A percentile compares a stretch with the other conserved stretches of the same genome.
phyloP scores from a whole-genome alignment of 768 basidiomycete species.

The Panus rudis region DNA sequence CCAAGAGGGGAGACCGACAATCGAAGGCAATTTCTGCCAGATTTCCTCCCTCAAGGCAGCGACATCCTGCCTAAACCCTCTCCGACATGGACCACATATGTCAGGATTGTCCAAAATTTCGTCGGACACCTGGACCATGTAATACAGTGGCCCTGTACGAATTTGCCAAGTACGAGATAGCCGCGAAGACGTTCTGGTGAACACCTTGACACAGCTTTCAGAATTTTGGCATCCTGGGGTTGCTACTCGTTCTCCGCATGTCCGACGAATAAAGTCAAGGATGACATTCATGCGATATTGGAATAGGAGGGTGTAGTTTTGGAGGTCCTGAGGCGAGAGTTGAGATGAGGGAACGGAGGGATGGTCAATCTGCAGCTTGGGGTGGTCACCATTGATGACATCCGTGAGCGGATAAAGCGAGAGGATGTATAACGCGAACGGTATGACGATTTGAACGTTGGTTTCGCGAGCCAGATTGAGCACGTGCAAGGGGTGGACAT shows the following conservation, averaged over 20 bases:
- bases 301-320: conserved; percentile 49
- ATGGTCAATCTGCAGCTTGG: conserved; percentile 42
- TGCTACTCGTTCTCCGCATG: conserved; percentile 26
- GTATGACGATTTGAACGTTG: conserved; percentile 39
- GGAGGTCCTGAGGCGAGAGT: conserved; percentile 35
- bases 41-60: conserved; percentile 29
- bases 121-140: conserved; percentile 40
- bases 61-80: conserved; percentile 35
- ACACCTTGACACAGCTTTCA: conserved; percentile 33
- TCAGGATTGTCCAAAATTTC: conserved; percentile 25
- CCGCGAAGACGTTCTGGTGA: conserved; percentile 35
- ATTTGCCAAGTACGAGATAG: conserved; percentile 42
- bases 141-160: conserved; percentile 47
- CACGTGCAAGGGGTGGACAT: conserved; percentile 51
- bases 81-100: conserved; percentile 40
- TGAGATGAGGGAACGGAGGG: conserved; percentile 42
- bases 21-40: conserved; percentile 42
- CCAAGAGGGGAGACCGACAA: conserved; percentile 44
- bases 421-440: conserved; percentile 51
- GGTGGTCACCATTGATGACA: conserved; percentile 42
- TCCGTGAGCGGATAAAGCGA: conserved; percentile 47
- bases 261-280: conserved; percentile 40
- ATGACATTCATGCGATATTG: conserved; percentile 44
- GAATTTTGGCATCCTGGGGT: conserved; percentile 23
- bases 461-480: conserved; percentile 49